Percentiles rank a stretch among this genome's conserved stretches.
phyloP scores from a whole-genome alignment of 306 rosid species.

The cucumber (Cucumis sativus) region DNA sequence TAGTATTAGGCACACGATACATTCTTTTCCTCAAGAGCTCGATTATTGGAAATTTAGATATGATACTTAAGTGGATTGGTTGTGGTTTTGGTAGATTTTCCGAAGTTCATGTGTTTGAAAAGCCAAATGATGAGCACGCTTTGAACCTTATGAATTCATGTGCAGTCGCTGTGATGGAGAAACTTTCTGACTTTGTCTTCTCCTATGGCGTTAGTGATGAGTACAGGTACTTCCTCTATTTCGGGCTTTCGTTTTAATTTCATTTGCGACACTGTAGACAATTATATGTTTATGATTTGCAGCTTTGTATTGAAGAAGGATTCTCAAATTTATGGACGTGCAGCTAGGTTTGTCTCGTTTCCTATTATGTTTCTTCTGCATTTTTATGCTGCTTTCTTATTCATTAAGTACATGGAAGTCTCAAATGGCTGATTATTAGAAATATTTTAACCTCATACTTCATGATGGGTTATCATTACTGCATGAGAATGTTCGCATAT shows the following conservation, averaged over 20 bases:
- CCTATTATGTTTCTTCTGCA: neutral
- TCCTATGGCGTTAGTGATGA: slow-evolving; percentile 79
- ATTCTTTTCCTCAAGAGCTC: neutral
- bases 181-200: slow-evolving; percentile 57
- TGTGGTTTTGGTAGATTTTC: slow-evolving; percentile 31
- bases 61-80: neutral
- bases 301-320: slow-evolving; percentile 59
- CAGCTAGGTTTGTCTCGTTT: slow-evolving; percentile 23
- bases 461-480: neutral
- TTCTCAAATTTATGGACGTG: slow-evolving; percentile 41
- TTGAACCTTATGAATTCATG: slow-evolving; percentile 73
- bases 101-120: slow-evolving; percentile 59
- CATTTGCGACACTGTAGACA: neutral
- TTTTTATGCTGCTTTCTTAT: neutral
- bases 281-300: slow-evolving; percentile 3
- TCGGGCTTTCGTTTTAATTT: neutral
- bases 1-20: neutral
- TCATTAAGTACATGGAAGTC: neutral
- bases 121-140: slow-evolving; percentile 80
- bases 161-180: slow-evolving; percentile 51
- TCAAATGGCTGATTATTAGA: neutral
- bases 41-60: neutral
- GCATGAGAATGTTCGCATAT: neutral
- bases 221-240: slow-evolving; percentile 24
- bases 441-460: neutral